Conservation (phyloP, 306 rosid genomes). For the Trifolium fragiferum region DNA sequence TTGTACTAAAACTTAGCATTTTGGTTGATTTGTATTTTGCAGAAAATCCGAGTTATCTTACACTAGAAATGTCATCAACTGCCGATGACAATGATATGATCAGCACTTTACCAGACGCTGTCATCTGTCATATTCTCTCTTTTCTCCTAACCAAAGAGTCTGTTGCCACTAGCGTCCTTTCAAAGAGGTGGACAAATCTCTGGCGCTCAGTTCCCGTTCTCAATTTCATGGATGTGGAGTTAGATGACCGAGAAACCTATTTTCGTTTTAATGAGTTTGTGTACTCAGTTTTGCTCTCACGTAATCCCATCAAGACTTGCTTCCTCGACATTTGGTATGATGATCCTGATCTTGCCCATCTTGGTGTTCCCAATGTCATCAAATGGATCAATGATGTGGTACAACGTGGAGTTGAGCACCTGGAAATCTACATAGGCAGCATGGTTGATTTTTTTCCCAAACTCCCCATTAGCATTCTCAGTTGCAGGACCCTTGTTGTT, state of each 20-base stretch:
- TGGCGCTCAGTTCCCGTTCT: not conserved
- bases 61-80: no score
- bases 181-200: not conserved
- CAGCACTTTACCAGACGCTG: not conserved
- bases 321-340: not conserved
- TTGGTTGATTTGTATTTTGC: no score
- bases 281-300: not conserved
- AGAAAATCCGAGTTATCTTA: no score
- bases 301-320: not conserved
- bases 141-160: not conserved
- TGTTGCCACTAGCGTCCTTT: not conserved
- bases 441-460: fast-evolving
- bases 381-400: not conserved
- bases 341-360: not conserved
- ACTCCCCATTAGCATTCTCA: not conserved
- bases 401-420: not conserved
- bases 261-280: not conserved
- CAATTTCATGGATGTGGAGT: not conserved
- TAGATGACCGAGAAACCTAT: not conserved
- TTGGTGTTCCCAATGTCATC: not conserved
- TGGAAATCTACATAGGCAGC: not conserved
- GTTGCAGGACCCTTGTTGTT: conserved; percentile 1
- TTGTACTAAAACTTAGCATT: no score
- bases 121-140: not conserved
- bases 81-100: no score